Conservation (phyloP, 2,329 filamentous ascomycete species). For the Aureobasidium namibiae region DNA sequence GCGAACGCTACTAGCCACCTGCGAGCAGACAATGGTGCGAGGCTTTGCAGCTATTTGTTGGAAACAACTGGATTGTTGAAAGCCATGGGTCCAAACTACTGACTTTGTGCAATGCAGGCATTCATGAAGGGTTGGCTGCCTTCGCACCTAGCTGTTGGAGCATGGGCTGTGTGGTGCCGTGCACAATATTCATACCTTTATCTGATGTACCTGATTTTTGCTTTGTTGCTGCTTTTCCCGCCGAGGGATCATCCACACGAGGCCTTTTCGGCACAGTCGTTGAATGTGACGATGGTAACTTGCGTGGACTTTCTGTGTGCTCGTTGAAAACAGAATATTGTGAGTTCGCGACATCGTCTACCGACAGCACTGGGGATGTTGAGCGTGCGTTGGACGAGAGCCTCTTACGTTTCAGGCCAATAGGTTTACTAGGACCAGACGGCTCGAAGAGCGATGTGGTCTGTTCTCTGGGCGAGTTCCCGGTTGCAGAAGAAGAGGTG, state of each 20-base stretch:
- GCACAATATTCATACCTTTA: background rate
- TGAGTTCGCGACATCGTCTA: conserved; percentile 8
- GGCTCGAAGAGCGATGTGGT: background rate
- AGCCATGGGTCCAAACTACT: background rate
- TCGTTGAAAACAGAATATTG: conserved; percentile 15
- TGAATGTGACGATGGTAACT: background rate
- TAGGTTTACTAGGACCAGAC: background rate
- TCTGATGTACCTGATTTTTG: background rate
- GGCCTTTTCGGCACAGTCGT: background rate
- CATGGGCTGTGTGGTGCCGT: too few relatives aligned
- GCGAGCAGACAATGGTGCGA: background rate
- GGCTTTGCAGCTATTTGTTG: background rate
- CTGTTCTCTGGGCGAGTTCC: background rate
- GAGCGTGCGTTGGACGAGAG: background rate
- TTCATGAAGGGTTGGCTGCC: background rate
- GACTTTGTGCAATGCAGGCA: background rate
- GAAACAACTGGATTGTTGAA: background rate
- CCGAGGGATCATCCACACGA: background rate
- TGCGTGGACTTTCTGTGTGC: background rate
- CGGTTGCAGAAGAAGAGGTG: background rate
- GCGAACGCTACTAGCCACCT: background rate
- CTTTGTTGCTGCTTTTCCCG: background rate
- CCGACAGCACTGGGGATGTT: background rate
- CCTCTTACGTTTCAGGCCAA: background rate
- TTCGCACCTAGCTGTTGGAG: background rate